Evolutionary conservation across 1,139 yeast species (phyloP).

Genomic region (Taphrina deformans): DNA sequence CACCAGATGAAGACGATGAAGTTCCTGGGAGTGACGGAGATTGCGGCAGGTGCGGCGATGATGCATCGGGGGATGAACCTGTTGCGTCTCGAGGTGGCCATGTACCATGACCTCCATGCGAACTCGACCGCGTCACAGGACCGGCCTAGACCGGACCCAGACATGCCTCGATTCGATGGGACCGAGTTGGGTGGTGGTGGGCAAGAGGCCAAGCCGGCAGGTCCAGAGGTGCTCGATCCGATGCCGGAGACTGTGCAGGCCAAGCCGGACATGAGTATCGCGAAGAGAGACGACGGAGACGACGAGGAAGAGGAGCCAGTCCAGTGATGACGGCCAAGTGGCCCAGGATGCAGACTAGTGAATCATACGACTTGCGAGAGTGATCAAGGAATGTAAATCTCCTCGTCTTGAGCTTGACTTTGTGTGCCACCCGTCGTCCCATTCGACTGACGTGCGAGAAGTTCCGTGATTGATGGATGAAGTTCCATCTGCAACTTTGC

Average conservation of each 20-base stretch:
- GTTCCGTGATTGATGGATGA: conserved; percentile 10
- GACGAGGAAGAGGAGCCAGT: neutral
- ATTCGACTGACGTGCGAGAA: conserved; percentile 9
- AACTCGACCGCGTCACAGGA: neutral
- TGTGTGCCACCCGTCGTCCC: neutral
- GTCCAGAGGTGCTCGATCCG: neutral
- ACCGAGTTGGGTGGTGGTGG: neutral
- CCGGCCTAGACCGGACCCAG: neutral
- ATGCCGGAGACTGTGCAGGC: neutral
- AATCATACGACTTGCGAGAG: neutral
- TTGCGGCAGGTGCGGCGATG: conserved; percentile 2
- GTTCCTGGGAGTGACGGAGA: neutral
- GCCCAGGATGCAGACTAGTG: neutral
- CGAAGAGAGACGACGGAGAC: neutral
- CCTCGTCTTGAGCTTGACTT: conserved; percentile 2
- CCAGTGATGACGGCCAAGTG: neutral
- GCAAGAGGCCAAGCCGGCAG: neutral
- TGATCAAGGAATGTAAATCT: neutral
- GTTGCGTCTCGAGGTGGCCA: neutral
- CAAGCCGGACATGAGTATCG: neutral
- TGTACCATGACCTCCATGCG: neutral
- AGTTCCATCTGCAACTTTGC: conserved; percentile 10
- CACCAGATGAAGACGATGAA: neutral
- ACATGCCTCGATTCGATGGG: neutral
- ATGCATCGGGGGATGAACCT: conserved; percentile 4